These are phyloP conservation scores for Colletotrichum sansevieriae DNA, from an alignment of 2,329 filamentous ascomycete genomes.

Conservation along the genomic window DNA sequence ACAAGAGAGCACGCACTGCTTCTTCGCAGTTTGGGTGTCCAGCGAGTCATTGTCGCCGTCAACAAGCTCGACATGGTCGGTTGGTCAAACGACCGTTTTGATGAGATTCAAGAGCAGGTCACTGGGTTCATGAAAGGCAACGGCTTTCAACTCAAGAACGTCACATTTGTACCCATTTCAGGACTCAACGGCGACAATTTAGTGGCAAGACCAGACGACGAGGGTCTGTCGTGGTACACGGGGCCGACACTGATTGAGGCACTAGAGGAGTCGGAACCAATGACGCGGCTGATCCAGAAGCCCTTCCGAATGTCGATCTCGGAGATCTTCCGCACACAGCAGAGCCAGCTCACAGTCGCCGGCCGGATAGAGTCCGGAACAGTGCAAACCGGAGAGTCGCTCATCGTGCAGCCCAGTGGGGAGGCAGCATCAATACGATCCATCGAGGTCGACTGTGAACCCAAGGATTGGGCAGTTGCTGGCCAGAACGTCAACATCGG, in stretches of 20 bases:
- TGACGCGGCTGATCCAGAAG: slow-evolving; percentile 77
- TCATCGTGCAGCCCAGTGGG: slow-evolving; percentile 84
- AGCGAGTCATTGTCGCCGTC: slow-evolving; percentile 87
- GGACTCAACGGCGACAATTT: slow-evolving; percentile 93
- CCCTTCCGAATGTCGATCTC: slow-evolving; percentile 88
- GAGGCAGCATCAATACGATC: slow-evolving; percentile 86
- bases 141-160: slow-evolving; percentile 84
- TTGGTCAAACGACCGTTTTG: slow-evolving; percentile 87
- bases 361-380: slow-evolving; percentile 89
- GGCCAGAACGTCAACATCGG: slow-evolving; percentile 91
- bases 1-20: slow-evolving; percentile 94
- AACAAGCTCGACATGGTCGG: slow-evolving; percentile 93
- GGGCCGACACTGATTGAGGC: slow-evolving; percentile 85
- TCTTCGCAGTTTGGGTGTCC: slow-evolving; percentile 90
- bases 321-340: slow-evolving; percentile 86
- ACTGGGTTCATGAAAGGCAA: slow-evolving; percentile 84
- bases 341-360: slow-evolving; percentile 86
- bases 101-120: slow-evolving; percentile 87
- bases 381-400: slow-evolving; percentile 84
- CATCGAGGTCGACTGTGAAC: slow-evolving; percentile 80
- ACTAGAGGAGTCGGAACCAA: slow-evolving; percentile 84
- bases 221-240: slow-evolving; percentile 80
- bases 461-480: slow-evolving; percentile 89
- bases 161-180: slow-evolving; percentile 90
- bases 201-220: slow-evolving; percentile 67